phyloP scores from a whole-genome alignment of 495 filamentous ascomycete species.

The Penicillium longicatenatum region DNA sequence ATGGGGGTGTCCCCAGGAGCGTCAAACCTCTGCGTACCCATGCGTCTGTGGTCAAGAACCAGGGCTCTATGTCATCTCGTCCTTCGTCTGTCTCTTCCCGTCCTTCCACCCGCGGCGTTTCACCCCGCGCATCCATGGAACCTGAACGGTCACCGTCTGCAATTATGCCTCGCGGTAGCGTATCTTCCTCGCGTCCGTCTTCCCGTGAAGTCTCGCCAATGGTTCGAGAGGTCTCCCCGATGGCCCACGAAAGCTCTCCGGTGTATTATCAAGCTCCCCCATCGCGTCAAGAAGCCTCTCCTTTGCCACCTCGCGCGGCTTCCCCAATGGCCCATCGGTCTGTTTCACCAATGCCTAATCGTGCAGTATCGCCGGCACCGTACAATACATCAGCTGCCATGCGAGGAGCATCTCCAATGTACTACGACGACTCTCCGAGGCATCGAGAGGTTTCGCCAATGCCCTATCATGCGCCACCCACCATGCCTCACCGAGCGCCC shows the following conservation, averaged over 20 bases:
- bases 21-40: slow-evolving; percentile 45
- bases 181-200: slow-evolving; percentile 30
- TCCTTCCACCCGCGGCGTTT: slow-evolving; percentile 13
- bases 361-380: slow-evolving; percentile 2
- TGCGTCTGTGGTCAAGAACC: slow-evolving; percentile 38
- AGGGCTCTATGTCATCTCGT: slow-evolving; percentile 33
- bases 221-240: slow-evolving; percentile 1
- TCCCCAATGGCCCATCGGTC: slow-evolving; percentile 4
- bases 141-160: slow-evolving; percentile 34
- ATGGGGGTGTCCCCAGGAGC: slow-evolving; percentile 38
- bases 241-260: slow-evolving; percentile 2
- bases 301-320: slow-evolving; percentile 24
- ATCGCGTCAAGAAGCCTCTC: slow-evolving; percentile 35
- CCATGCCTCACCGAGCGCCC: slow-evolving; percentile 12
- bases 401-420: slow-evolving; percentile 22
- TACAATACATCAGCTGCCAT: slow-evolving; percentile 10
- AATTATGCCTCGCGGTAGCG: slow-evolving; percentile 28
- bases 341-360: background rate
- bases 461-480: slow-evolving; percentile 5
- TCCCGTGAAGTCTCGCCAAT: slow-evolving; percentile 41
- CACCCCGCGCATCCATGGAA: slow-evolving; percentile 32
- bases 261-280: slow-evolving; percentile 6
- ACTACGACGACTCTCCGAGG: background rate
- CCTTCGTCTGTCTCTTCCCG: slow-evolving; percentile 26
- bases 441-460: slow-evolving; percentile 30